Evolutionary conservation across 2,329 filamentous ascomycete genomes (phyloP).

Genomic region (Basipetospora sp.): DNA sequence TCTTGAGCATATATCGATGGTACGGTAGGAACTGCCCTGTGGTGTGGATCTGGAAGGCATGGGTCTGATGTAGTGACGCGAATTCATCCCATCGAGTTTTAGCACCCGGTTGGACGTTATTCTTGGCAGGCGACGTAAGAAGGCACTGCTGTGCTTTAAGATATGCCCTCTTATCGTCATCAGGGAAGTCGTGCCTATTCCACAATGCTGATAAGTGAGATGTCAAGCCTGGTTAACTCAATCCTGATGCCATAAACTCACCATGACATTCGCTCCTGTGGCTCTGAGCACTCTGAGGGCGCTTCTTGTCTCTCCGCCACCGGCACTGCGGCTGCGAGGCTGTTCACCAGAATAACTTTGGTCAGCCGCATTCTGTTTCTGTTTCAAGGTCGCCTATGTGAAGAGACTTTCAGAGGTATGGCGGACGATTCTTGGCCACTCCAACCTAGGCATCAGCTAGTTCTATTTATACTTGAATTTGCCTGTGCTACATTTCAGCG

Average conservation of each 20-base stretch:
- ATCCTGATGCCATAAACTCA: background rate
- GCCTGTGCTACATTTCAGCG: background rate
- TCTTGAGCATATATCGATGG: conserved; percentile 7
- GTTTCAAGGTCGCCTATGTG: no score
- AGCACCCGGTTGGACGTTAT: conserved; percentile 2
- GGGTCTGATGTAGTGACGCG: conserved; percentile 7
- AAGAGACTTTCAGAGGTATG: background rate
- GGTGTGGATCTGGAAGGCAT: conserved; percentile 7
- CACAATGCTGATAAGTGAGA: background rate
- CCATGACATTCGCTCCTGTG: background rate
- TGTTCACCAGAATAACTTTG: background rate
- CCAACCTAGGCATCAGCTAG: background rate
- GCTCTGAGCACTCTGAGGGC: background rate
- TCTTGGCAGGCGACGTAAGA: conserved; percentile 4
- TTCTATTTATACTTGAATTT: background rate
- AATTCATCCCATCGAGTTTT: conserved; percentile 7
- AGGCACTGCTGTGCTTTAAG: conserved; percentile 5
- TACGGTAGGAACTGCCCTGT: conserved; percentile 6
- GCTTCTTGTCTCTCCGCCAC: background rate
- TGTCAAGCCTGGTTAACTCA: background rate
- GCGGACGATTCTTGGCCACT: background rate
- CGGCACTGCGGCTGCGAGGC: background rate
- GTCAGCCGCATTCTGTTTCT: background rate
- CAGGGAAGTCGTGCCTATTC: conserved; percentile 3
- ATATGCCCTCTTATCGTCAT: conserved; percentile 5